Evolutionary conservation across 192 early-diverging fungal species (phyloP).

Genomic region (Rhizophagus clarus): DNA sequence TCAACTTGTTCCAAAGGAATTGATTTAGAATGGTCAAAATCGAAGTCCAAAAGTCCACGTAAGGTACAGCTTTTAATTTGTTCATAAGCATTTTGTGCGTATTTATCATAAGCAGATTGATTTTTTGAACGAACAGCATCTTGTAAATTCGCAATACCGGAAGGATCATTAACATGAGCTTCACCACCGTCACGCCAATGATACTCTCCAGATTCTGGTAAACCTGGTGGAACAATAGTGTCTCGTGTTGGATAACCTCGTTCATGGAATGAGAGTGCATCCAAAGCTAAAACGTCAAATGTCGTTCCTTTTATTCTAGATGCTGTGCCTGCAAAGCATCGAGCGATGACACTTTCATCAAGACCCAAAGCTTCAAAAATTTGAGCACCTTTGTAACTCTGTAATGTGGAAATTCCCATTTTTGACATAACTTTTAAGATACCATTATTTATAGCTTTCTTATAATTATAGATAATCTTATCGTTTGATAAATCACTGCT

Average conservation of each 20-base stretch:
- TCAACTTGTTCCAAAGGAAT: slow-evolving; percentile 95
- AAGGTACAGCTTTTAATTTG: slow-evolving; percentile 91
- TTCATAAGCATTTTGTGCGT: slow-evolving; percentile 77
- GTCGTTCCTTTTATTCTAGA: slow-evolving; percentile 89
- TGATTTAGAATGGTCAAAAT: slow-evolving; percentile 66
- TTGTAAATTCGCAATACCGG: slow-evolving; percentile 85
- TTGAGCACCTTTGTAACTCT: slow-evolving; percentile 98
- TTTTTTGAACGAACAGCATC: slow-evolving; percentile 96
- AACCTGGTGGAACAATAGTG: slow-evolving; percentile 59
- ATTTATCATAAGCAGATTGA: slow-evolving; percentile 80
- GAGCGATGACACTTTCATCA: slow-evolving; percentile 80
- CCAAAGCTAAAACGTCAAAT: slow-evolving; percentile 78
- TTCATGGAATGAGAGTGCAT: slow-evolving; percentile 86
- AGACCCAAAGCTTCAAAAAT: slow-evolving; percentile 97
- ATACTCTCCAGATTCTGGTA: slow-evolving; percentile 96
- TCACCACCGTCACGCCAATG: slow-evolving; percentile 96
- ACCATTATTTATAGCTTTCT: slow-evolving; percentile 89
- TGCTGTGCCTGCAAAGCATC: slow-evolving; percentile 95
- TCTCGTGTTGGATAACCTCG: slow-evolving; percentile 78
- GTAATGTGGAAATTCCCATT: slow-evolving; percentile 98
- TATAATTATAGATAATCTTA: slow-evolving; percentile 80
- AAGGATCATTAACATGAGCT: slow-evolving; percentile 89
- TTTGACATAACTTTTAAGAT: slow-evolving; percentile 99
- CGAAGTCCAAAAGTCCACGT: slow-evolving; percentile 92
- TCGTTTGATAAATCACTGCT: slow-evolving; percentile 63